Conservation (phyloP, 257 asterid species). For the Solanum pimpinellifolium region DNA sequence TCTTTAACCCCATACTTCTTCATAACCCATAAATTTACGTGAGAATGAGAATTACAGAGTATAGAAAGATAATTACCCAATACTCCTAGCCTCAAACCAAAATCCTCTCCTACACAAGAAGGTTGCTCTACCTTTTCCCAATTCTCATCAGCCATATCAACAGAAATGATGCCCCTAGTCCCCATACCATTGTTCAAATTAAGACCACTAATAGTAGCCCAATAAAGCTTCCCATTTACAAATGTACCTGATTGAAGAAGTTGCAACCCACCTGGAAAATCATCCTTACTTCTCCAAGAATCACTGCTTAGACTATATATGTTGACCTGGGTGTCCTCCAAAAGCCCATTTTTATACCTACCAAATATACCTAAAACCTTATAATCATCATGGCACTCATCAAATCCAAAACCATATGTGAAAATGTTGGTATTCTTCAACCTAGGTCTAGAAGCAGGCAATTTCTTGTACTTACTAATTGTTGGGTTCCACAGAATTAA, state of each 20-base stretch:
- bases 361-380: background rate
- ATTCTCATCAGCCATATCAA: background rate
- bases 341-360: no score
- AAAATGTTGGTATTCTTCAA: background rate
- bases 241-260: no score
- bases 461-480: background rate
- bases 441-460: background rate
- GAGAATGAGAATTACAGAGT: no score
- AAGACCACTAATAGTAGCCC: background rate
- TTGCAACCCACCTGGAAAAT: no score
- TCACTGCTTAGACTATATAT: no score
- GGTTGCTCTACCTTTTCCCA: conserved; percentile 17
- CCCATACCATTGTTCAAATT: background rate
- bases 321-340: no score
- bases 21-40: conserved; percentile 39
- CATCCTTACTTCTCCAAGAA: no score
- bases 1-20: background rate
- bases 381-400: background rate
- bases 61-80: no score
- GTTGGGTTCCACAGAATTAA: background rate
- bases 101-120: conserved; percentile 2
- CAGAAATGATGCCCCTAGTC: background rate
- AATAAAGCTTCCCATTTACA: background rate
- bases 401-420: background rate
- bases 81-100: background rate